Base-by-base conservation (phyloP, 345 rosid species). In the Anacardium occidentale region DNA sequence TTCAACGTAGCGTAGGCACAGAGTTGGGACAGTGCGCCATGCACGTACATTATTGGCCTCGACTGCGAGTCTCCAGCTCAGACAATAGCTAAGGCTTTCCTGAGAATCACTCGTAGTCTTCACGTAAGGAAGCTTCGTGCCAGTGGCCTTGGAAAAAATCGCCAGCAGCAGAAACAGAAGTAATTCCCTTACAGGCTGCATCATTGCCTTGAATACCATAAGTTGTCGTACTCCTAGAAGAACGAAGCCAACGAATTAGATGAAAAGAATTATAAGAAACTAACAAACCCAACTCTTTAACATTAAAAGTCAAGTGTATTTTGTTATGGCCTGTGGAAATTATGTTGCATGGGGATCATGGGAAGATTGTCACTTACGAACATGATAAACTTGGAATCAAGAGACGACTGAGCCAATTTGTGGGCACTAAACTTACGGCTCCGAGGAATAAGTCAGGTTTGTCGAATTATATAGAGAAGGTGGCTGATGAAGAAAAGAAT, bases 51-150 rank as follows among this genome's bases (percentile, higher is more conserved):
- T 93, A 85, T 93, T 89, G 21, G 97, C 84, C 84, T 93, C 95
- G 79, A 84, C 86, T 0, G 82, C 97, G 71, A 93, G 21, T 78
- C 98, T 74, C 98, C 97, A 93, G 84, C 98, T 93, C 73, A 89
- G 80, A 80, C 93, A 91, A 75, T 81, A 85, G 69, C 78, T 78
- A 2, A 67, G 73, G 11, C 74, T 69, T 1, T 77, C 86, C n/a
- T 2, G 11, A 12, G 62, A 24, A 37, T n/a, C 64, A 66, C 3
- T 56, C 14, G 69, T 25, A 64, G 60, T 64, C 21, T 71, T 47
- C 2, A 65, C 26, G 50, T 60, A 5, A 21, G 3, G 3, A 40
- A 68, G 58, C 68, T 52, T 72, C 63, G 64, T 20, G 25, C 69
- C 74, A 0, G 53, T 73, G 55, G 81, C 76, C 68, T 73, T 77